phyloP scores from a whole-genome alignment of 345 rosid species.

The Rhizophora mangle region DNA sequence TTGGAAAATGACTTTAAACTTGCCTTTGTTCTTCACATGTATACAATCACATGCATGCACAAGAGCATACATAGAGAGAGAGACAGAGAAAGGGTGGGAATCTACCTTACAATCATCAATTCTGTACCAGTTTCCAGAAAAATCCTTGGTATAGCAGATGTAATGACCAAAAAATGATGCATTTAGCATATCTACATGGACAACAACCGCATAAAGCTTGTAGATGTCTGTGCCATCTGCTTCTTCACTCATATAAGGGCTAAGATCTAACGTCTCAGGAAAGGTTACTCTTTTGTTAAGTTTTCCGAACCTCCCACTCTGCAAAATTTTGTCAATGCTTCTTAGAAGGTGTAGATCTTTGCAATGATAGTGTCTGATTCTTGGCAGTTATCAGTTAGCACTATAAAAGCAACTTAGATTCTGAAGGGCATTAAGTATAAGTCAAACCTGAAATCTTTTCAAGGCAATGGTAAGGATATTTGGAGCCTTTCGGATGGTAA shows the following conservation, averaged over 20 bases:
- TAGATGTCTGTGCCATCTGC: conserved; percentile 68
- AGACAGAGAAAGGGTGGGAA: not conserved
- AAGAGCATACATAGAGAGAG: not conserved
- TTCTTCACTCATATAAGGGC: conserved; percentile 74
- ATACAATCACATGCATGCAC: no score
- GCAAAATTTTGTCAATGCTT: conserved; percentile 29
- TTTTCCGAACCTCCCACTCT: conserved; percentile 98
- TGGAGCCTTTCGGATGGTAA: conserved; percentile 64
- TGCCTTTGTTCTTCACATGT: no score
- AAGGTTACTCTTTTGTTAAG: conserved; percentile 88
- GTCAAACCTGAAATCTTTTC: conserved; percentile 76
- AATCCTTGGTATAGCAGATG: conserved; percentile 85
- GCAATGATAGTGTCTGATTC: no score
- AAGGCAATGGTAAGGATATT: conserved; percentile 94
- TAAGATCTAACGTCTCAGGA: conserved; percentile 79
- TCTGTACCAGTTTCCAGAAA: conserved; percentile 74
- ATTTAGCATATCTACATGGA: conserved; percentile 94
- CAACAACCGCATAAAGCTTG: conserved; percentile 91
- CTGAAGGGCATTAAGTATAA: not conserved
- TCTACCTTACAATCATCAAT: conserved; percentile 89
- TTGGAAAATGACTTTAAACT: no score
- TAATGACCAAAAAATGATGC: conserved; percentile 98
- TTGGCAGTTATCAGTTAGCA: no score
- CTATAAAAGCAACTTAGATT: conserved; percentile 2
- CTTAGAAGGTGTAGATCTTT: not conserved